Base-by-base conservation (phyloP, 495 filamentous ascomycete species). In the Penicillium waksmanii region DNA sequence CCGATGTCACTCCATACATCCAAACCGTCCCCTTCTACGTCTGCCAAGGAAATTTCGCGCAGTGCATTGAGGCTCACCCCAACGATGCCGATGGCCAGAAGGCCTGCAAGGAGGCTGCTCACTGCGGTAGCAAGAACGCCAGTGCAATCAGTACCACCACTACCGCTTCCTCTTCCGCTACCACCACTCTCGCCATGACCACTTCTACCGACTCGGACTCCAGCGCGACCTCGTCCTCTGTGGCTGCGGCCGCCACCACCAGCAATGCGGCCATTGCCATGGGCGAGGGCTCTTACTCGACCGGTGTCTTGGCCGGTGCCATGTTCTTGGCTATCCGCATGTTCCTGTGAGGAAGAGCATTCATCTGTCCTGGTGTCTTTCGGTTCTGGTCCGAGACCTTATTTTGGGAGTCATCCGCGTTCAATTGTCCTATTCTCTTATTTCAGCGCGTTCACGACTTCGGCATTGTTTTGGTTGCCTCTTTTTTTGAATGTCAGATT, bases 11-110 rank as follows among this genome's bases (percentile, higher is more conserved):
- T 25, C 67, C 69, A 54, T 89, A 84, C 73, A 47, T 67, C 35
- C 66, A 80, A 65, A 85, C 83, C 25, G 69, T 88, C 34, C 86
- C 86, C 43, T 85, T 77, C 73, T 80, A 74, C 66, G 77, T 82
- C 65, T 89, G 86, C 76, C 50, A 80, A 43, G 67, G 65, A 25
- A 81, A 73, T 64, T 82, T 67, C 58, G 66, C 54, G 47, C 71
- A 83, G 60, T 89, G 86, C 73, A 78, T 85, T 61, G 38, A 61
- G 5, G 56, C 70, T 40, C 69, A 82, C 68, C 72, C 77, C 58
- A 68, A 77, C 52, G 72, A 82, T 66, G 71, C 77, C 27, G 62
- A 69, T 10, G 76, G 69, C 40, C 79, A 83, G 57, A 68, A 74
- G 23, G 62, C 64, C 12, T 87, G 84, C 75, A 75, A 73, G 56